Evolutionary conservation across 2,329 filamentous ascomycete genomes (phyloP).

Genomic region (Ploettnerulaceae sp.): DNA sequence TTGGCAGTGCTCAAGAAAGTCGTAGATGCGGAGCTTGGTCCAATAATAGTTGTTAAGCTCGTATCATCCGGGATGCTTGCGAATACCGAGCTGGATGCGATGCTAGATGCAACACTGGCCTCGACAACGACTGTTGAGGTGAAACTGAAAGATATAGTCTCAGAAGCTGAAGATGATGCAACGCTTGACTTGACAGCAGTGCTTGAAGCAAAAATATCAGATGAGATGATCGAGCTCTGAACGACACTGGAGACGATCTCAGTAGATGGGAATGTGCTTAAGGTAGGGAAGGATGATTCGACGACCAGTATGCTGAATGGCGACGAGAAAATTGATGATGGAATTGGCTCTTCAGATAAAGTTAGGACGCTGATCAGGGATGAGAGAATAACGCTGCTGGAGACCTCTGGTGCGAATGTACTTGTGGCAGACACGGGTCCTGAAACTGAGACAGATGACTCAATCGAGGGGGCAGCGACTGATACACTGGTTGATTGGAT

Average conservation of each 20-base stretch:
- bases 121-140: too few relatives aligned
- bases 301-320: neutral
- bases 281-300: neutral
- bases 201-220: neutral
- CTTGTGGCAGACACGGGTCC: neutral
- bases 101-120: too few relatives aligned
- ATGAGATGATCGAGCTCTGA: neutral
- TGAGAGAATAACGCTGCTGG: neutral
- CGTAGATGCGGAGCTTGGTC: neutral
- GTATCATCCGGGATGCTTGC: too few relatives aligned
- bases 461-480: neutral
- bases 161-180: too few relatives aligned
- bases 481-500: neutral
- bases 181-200: too few relatives aligned
- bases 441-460: neutral
- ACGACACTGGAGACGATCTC: neutral
- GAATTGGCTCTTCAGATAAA: neutral
- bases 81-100: too few relatives aligned
- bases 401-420: neutral
- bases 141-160: too few relatives aligned
- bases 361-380: neutral
- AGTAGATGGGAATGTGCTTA: neutral
- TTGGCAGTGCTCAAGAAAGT: neutral
- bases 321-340: neutral
- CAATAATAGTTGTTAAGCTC: neutral